phyloP scores from a whole-genome alignment of 306 rosid species.

The Hippophae tibetana region DNA sequence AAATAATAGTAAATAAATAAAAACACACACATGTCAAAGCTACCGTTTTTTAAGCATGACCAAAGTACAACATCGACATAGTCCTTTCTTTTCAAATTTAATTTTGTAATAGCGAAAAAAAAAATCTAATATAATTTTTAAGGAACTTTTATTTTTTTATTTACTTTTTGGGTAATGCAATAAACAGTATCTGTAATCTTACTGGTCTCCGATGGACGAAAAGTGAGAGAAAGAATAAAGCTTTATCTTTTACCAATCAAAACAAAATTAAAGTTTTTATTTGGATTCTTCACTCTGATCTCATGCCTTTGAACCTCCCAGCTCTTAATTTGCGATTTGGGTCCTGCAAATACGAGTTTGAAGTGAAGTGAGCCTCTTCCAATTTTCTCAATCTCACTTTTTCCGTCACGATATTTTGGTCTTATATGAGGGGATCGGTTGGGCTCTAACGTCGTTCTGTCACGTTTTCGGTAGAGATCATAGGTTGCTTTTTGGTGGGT shows the following conservation, averaged over 20 bases:
- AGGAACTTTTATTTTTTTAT: background rate
- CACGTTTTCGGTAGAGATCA: constrained; percentile 37
- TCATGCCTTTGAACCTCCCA: constrained; percentile 15
- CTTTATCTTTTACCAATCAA: constrained; percentile 42
- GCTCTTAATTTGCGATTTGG: constrained; percentile 15
- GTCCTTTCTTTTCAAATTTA: too few species aligned
- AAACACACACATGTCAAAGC: too few species aligned
- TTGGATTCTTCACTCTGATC: constrained; percentile 29
- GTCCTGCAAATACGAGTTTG: constrained; percentile 28
- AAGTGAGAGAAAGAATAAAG: constrained; percentile 17
- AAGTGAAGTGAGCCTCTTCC: constrained; percentile 27
- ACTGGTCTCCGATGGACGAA: constrained; percentile 24
- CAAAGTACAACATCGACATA: too few species aligned
- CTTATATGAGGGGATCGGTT: constrained; percentile 22
- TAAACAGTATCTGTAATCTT: constrained; percentile 29
- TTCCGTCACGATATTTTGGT: constrained; percentile 26
- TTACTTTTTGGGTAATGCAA: constrained; percentile 1
- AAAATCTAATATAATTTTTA: background rate
- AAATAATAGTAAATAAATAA: too few species aligned
- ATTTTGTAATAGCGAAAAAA: too few species aligned
- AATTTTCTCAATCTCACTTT: constrained; percentile 4
- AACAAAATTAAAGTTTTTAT: constrained; percentile 29
- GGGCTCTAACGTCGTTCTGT: constrained; percentile 22
- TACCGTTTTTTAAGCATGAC: too few species aligned
- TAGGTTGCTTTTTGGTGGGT: constrained; percentile 12